phyloP scores from a whole-genome alignment of 73 alveolate genomes.

The Symbiodinium natans region DNA sequence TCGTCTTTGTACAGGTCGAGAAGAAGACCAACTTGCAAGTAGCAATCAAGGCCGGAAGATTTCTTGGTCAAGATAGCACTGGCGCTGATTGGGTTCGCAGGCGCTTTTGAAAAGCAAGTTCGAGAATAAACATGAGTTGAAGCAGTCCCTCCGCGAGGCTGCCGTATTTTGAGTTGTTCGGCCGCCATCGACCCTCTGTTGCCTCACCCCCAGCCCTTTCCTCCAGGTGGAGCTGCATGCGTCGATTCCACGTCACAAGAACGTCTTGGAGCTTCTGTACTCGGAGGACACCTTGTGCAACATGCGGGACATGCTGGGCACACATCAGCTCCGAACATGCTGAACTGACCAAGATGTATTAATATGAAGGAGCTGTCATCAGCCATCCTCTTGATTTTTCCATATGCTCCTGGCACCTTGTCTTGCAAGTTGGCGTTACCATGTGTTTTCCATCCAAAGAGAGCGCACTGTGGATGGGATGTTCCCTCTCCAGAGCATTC shows the following conservation, averaged over 20 bases:
- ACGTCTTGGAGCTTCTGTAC: not conserved
- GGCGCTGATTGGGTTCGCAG: too few relatives aligned
- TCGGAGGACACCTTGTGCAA: not conserved
- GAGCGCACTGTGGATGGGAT: not conserved
- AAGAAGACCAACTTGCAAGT: constrained; percentile 4
- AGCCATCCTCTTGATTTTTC: not conserved
- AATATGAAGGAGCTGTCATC: not conserved
- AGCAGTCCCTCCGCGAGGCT: constrained; percentile 6
- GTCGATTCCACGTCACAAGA: not conserved
- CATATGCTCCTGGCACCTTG: not conserved
- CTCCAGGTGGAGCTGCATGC: not conserved
- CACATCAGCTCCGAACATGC: too few relatives aligned
- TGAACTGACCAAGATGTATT: too few relatives aligned
- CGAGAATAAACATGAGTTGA: not conserved
- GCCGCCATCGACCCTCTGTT: too few relatives aligned
- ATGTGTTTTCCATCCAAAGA: too few relatives aligned
- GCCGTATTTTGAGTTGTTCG: too few relatives aligned
- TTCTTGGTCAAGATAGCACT: too few relatives aligned
- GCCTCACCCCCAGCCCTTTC: too few relatives aligned
- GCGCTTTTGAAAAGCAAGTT: constrained; percentile 5
- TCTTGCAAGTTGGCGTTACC: too few relatives aligned
- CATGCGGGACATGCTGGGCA: too few relatives aligned
- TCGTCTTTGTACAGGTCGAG: not conserved
- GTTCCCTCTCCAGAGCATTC: not conserved
- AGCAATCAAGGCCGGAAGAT: not conserved